Evolutionary conservation across 257 asterid species (phyloP).

Genomic region (Coffea eugenioides): DNA sequence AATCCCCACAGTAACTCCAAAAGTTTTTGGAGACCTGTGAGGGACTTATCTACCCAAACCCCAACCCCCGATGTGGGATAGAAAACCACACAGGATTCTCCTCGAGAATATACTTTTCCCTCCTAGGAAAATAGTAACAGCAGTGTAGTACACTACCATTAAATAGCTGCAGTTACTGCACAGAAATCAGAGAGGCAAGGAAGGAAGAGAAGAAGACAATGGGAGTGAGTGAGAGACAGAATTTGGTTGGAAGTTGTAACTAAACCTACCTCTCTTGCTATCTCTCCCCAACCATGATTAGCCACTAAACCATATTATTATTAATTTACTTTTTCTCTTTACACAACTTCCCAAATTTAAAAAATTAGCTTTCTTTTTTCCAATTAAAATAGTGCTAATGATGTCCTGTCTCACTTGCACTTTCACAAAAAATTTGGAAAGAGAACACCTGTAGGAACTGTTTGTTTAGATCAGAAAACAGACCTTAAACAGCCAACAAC

Average conservation of each 20-base stretch:
- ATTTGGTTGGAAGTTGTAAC: slow-evolving; percentile 21
- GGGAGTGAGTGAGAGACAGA: slow-evolving; percentile 9
- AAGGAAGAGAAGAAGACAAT: neutral
- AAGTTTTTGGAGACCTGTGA: no score
- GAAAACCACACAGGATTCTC: no score
- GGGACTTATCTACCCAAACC: no score
- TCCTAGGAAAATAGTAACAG: no score
- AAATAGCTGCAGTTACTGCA: neutral
- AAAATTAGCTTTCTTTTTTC: neutral
- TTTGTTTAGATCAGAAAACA: slow-evolving; percentile 17
- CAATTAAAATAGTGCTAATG: slow-evolving; percentile 15
- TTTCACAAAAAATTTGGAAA: slow-evolving; percentile 8
- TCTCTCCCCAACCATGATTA: slow-evolving; percentile 18
- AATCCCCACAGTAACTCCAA: no score
- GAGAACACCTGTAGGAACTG: neutral
- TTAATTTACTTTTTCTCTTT: neutral
- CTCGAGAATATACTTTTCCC: no score
- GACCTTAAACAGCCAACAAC: neutral
- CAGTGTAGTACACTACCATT: neutral
- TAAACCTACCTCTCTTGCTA: slow-evolving; percentile 1
- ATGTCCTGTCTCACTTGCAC: neutral
- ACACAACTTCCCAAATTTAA: neutral
- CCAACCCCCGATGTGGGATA: no score
- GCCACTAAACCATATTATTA: neutral
- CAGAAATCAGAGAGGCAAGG: slow-evolving; percentile 1